Evolutionary conservation across 2,329 filamentous ascomycete genomes (phyloP), one percentile per base, ranked within the genome.

Genomic region (Aspergillus eucalypticola): DNA sequence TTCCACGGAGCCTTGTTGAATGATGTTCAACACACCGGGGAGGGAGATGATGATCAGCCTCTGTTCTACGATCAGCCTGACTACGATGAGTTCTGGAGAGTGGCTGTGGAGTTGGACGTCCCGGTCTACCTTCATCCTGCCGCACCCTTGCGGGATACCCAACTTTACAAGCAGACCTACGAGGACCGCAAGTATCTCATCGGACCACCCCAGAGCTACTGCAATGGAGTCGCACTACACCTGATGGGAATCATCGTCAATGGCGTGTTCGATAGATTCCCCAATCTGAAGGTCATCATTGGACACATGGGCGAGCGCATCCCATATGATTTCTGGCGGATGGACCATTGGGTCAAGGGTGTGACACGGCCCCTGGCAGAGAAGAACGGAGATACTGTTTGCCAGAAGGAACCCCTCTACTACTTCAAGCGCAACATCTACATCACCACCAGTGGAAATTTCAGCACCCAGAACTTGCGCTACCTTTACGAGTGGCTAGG

Each of bases 51-150:
- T 6, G 83, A 86, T 78, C 80, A 29, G 80, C 84, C 75, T 71
- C 51, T 87, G 67, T 88, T 87, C 71, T 88, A 87, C 72, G 86
- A 88, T 66, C 72, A 78, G 5, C 79, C 82, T 0, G 81, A 83
- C 60, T 88, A 82, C 76, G 69, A 69, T 23, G 72, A 79, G 19
- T 87, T 88, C 76, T 88, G 85, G 85, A 68, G 76, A 6, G 80
- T 79, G 1, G 77, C 81, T 1, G 77, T 77, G 11, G 81, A 86
- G 23, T 79, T 88, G 0, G 83, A 87, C 55, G 84, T 86, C 0
- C 84, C 85, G 2, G 78, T 88, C 60, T 88, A 88, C 65, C 75
- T 88, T 3, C 86, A 88, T 67, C 86, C 85, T 2, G 81, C 54
- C 78, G 81, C 62, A 81, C 84, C 3, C 81, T 80, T 0, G 83